These are phyloP conservation scores for Spiraea crenata DNA, from an alignment of 331 rosid genomes.

Conservation along the genomic window DNA sequence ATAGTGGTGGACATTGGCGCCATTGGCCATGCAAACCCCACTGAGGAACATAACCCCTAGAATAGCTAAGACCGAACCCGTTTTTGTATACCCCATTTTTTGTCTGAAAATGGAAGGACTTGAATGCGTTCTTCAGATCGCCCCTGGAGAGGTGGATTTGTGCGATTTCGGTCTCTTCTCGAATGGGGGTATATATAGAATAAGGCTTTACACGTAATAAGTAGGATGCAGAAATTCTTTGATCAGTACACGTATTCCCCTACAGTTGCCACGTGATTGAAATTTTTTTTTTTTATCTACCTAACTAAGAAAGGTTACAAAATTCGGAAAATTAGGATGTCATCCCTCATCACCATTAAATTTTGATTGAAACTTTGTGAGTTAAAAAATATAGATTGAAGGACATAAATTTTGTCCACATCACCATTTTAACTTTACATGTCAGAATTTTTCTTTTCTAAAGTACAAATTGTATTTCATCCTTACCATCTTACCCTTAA, in stretches of 20 bases:
- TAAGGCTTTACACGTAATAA: neutral
- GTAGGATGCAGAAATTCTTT: neutral
- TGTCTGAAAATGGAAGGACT: neutral
- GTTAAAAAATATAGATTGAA: too few species aligned
- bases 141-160: neutral
- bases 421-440: too few species aligned
- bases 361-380: too few species aligned
- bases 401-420: too few species aligned
- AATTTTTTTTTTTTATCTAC: neutral
- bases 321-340: too few species aligned
- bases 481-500: too few species aligned
- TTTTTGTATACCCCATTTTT: neutral
- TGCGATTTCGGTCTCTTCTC: neutral
- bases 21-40: neutral
- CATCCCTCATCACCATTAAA: too few species aligned
- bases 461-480: too few species aligned
- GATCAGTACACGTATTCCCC: neutral
- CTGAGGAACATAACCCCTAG: constrained; percentile 4
- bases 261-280: neutral
- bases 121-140: constrained; percentile 14
- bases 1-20: neutral
- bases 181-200: neutral
- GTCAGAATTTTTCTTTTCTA: too few species aligned
- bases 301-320: neutral
- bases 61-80: neutral